Conservation (phyloP, 495 filamentous ascomycete genomes). For the Hypoxylon intermedium region DNA sequence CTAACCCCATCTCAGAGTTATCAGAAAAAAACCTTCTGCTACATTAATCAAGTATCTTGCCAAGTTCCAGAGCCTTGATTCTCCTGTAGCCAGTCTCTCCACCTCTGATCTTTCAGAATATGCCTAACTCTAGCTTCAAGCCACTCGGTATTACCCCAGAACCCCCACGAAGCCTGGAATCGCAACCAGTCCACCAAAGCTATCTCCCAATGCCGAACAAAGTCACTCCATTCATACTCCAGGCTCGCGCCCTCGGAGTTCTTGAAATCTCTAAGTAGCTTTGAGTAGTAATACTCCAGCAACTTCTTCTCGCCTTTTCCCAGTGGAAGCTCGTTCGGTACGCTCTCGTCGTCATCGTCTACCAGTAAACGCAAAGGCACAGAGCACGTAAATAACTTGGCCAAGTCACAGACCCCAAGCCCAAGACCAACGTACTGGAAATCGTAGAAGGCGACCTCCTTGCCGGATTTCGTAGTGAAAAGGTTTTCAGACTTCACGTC, state of each 20-base stretch:
- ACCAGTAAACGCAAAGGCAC: constrained; percentile 38
- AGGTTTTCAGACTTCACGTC: constrained; percentile 57
- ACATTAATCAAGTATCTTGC: background rate
- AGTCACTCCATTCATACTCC: constrained; percentile 47
- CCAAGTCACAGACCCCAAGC: constrained; percentile 54
- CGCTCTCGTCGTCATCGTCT: constrained; percentile 2
- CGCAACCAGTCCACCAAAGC: constrained; percentile 57
- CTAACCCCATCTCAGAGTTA: too few relatives aligned
- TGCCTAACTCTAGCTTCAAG: constrained; percentile 45
- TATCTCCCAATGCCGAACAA: constrained; percentile 54
- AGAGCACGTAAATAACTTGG: constrained; percentile 53
- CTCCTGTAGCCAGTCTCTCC: constrained; percentile 34
- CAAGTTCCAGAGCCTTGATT: background rate
- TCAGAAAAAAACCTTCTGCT: too few relatives aligned
- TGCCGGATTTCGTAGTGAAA: constrained; percentile 39
- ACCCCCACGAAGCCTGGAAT: constrained; percentile 58
- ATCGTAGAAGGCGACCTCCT: constrained; percentile 54
- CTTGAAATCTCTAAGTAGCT: constrained; percentile 24
- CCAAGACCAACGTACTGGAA: constrained; percentile 57
- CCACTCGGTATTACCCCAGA: constrained; percentile 57
- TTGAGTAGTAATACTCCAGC: constrained; percentile 44
- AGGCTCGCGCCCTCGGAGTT: constrained; percentile 6
- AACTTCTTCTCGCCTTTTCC: constrained; percentile 44
- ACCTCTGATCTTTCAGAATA: constrained; percentile 34
- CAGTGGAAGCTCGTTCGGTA: constrained; percentile 37